Base-by-base conservation (phyloP, 2,329 filamentous ascomycete genomes). In the Rutstroemia sydowiana region DNA sequence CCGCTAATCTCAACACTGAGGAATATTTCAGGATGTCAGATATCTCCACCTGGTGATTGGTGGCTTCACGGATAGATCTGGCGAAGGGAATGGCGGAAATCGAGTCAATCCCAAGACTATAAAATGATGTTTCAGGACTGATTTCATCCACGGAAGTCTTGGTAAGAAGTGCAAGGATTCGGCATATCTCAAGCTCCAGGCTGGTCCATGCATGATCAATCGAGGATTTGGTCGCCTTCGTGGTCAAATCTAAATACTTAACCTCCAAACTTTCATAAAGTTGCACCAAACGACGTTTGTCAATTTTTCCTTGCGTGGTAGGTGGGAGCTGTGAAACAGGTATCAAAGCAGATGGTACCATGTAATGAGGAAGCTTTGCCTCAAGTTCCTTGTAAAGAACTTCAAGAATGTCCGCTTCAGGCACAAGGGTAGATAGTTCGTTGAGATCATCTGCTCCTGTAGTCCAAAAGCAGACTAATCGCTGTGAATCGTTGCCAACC, bases 51-150 rank as follows among this genome's bases (percentile, higher is more conserved):
- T 76, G 71, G 5, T 61, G 68, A 1, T 71, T 64, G 1, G 79
- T 67, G 0, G 63, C 56, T 2, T 69, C 60, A 47, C 75, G 74
- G 0, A 95, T 65, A 14, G 67, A 63, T 49, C 75, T 80, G 0
- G 85, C 78, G 8, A 95, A 68, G 0, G 77, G 71, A 56, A 95
- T 95, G 0, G 87, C 88, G 7, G 84, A 86, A 23, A 95, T 81
- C 0, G 90, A 95, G 64, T 95, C 89, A 5, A 96, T 67, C 0
- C 91, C 91, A 2, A 95, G 67, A n/a, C 77, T 79, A 51, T 85
- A 82, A 55, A 95, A 85, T 0, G 89, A 88, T 0, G 82, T 84
- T 69, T 82, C 83, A 30, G 78, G 77, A 9, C 68, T 70, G 34
- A 95, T 73, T 0, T 72, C 68, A 1, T 65, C 59, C 3, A 63